Evolutionary conservation across 1,284 basidiomycete species (phyloP), one percentile per base, ranked within the genome.

Genomic region (Malassezia furfur): DNA sequence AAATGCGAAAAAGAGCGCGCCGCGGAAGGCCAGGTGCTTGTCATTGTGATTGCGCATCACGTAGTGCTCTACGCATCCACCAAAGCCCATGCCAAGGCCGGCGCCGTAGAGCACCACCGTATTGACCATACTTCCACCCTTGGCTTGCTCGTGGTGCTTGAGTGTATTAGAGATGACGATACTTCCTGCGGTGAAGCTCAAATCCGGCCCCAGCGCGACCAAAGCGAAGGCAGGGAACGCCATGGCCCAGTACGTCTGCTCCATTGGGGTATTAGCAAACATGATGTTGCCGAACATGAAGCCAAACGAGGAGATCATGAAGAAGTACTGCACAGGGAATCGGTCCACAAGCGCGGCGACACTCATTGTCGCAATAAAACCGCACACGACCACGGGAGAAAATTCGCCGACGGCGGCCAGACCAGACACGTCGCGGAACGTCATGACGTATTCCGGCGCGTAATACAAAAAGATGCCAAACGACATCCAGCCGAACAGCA

Each of bases 71-170:
- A 70, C 61, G 6, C 62, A 61, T 3, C 65, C 68, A 1, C 63
- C 66, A 31, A 70, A 59, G 5, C 68, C 65, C 5, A 70, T 39
- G 5, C 66, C 67, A 7, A 70, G 39, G 0, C 67, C 62, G n/a
- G 65, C 59, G 17, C 57, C 52, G 48, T 65, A 70, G 43, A 67
- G 64, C 25, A 70, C 62, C 14, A 68, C 49, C 17, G 65, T 70
- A 32, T 66, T 67, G 12, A 70, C 65, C 15, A 70, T 47, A 30
- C 61, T 64, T 31, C 60, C 66, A 1, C 62, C 68, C 1, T 54
- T 51, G 9, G 63, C 65, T 36, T 70, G 67, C 22, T 65, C 59
- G 38, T 63, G 52, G 11, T 48, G 40, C 1, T 61, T 65, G 39
- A 67, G 38, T 8, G 55, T 41, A 30, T 65, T 60, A 44, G 54